These are phyloP conservation scores for Zopfia rhizophila DNA, from an alignment of 2,329 filamentous ascomycete genomes.

Conservation along the genomic window DNA sequence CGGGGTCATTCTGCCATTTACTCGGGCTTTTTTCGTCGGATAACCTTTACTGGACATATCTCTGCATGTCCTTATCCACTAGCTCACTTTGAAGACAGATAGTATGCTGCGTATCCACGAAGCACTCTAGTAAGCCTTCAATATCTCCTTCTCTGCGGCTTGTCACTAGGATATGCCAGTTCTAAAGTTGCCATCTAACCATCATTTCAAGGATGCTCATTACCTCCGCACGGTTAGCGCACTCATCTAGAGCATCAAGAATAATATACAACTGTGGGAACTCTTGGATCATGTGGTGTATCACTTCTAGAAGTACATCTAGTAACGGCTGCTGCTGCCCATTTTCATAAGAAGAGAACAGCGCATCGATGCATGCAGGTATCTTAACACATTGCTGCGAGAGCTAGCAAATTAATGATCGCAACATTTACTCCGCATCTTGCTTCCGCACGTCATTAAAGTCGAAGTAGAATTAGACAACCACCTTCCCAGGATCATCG, in stretches of 20 bases:
- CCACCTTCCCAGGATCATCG: constrained; percentile 20
- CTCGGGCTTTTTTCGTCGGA: constrained; percentile 35
- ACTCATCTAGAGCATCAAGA: constrained; percentile 29
- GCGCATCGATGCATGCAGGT: constrained; percentile 22
- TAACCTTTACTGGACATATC: constrained; percentile 46
- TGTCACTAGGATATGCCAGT: constrained; percentile 38
- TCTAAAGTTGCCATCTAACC: constrained; percentile 2
- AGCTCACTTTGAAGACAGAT: constrained; percentile 35
- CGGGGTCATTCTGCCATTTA: constrained; percentile 38
- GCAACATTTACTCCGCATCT: constrained; percentile 36
- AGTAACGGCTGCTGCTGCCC: constrained; percentile 24
- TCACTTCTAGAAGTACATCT: constrained; percentile 18
- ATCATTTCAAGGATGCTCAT: constrained; percentile 10
- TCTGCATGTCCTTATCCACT: constrained; percentile 40
- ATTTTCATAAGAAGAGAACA: constrained; percentile 27
- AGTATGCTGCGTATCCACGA: constrained; percentile 20
- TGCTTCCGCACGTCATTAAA: constrained; percentile 50
- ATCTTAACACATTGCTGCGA: constrained; percentile 24
- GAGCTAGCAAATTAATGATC: constrained; percentile 48
- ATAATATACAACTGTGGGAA: constrained; percentile 10
- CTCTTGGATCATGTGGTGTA: constrained; percentile 34
- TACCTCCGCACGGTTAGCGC: constrained; percentile 14
- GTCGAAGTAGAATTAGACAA: constrained; percentile 31
- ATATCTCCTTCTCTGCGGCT: constrained; percentile 44
- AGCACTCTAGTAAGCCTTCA: constrained; percentile 27